Evolutionary conservation across 140 eudicot species (phyloP).

Genomic region (Stevia rebaudiana): DNA sequence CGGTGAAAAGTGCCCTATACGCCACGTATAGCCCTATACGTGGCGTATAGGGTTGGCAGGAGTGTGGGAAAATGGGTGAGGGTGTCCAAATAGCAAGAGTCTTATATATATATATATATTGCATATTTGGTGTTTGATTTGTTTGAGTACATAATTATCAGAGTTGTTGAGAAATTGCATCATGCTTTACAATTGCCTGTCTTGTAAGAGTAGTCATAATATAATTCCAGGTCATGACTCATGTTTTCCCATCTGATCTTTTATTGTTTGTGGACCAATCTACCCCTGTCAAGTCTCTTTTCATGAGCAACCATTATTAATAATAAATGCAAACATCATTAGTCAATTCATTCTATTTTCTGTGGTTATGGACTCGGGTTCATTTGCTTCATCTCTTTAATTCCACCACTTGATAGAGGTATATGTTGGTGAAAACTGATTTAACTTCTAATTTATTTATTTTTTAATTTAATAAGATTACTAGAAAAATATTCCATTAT

Average conservation of each 20-base stretch:
- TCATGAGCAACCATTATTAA: background rate
- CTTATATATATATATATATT: background rate
- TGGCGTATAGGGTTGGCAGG: too few species aligned
- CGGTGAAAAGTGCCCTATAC: too few species aligned
- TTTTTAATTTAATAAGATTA: too few species aligned
- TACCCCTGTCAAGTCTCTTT: constrained; percentile 14
- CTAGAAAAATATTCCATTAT: background rate
- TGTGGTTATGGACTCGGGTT: background rate
- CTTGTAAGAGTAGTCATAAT: constrained; percentile 27
- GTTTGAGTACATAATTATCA: constrained; percentile 2
- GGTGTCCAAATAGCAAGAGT: too few species aligned
- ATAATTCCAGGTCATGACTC: constrained; percentile 11
- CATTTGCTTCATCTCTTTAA: background rate
- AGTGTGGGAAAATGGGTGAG: too few species aligned
- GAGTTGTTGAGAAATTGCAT: constrained; percentile 28
- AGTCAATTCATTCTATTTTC: background rate
- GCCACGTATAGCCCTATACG: too few species aligned
- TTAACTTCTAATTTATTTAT: background rate
- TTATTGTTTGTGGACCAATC: constrained; percentile 6
- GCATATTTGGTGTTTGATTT: constrained; percentile 7
- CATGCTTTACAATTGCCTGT: constrained; percentile 14
- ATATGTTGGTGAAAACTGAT: background rate
- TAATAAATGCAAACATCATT: background rate
- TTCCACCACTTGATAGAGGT: background rate
- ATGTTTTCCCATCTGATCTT: background rate